These are phyloP conservation scores for Globisporangium nunn DNA, from an alignment of 352 stramenopile species.

Conservation along the genomic window DNA sequence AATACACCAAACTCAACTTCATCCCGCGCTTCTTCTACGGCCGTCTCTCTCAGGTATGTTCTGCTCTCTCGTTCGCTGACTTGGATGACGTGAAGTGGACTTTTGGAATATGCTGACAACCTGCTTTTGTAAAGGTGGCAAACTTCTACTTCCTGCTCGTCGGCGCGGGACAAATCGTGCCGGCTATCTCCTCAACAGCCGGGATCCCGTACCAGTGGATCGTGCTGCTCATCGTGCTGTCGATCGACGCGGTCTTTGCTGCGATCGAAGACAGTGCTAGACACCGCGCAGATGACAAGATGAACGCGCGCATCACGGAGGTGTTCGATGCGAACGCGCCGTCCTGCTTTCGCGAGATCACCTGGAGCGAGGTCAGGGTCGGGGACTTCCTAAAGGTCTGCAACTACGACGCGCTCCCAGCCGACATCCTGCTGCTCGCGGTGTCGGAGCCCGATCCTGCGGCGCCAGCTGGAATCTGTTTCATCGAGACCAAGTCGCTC, in stretches of 20 bases:
- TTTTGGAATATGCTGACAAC: too few species aligned
- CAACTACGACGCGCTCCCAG: slow-evolving; percentile 83
- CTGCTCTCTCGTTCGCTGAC: too few species aligned
- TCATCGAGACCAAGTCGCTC: slow-evolving; percentile 84
- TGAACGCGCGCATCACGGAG: slow-evolving; percentile 62
- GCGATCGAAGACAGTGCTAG: slow-evolving; percentile 80
- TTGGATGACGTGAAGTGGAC: too few species aligned
- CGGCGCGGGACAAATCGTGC: slow-evolving; percentile 79
- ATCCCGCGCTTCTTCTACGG: slow-evolving; percentile 82
- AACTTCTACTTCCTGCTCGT: slow-evolving; percentile 91
- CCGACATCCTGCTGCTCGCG: slow-evolving; percentile 71
- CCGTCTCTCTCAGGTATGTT: slow-evolving; percentile 48
- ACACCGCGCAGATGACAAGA: slow-evolving; percentile 71
- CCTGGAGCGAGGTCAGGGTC: slow-evolving; percentile 61
- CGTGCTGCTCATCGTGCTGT: slow-evolving; percentile 76
- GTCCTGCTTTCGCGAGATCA: slow-evolving; percentile 38
- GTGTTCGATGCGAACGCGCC: slow-evolving; percentile 50
- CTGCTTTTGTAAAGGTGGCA: slow-evolving; percentile 19
- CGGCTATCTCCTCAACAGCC: slow-evolving; percentile 78
- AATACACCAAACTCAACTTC: slow-evolving; percentile 87
- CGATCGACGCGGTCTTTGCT: slow-evolving; percentile 78
- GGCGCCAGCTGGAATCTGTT: slow-evolving; percentile 69
- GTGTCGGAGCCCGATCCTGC: slow-evolving; percentile 59
- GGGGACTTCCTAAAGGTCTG: slow-evolving; percentile 82
- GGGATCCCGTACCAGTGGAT: slow-evolving; percentile 86